Percentiles rank a stretch among this genome's conserved stretches.
phyloP scores from a whole-genome alignment of 2,329 filamentous ascomycete genomes.

The Massarina eburnea region DNA sequence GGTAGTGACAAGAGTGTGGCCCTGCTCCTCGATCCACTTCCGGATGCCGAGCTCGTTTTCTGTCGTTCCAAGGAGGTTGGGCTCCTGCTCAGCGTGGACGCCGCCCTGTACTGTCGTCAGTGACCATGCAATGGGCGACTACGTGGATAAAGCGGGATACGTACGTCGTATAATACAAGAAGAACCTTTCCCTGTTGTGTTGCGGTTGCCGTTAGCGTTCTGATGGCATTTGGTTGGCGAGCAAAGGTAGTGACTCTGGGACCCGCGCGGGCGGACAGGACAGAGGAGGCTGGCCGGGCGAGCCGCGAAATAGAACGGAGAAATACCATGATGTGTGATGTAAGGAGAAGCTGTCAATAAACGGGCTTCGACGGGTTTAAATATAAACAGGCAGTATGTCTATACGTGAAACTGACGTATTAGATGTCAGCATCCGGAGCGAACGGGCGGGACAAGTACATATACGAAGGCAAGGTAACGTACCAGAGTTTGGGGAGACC shows the following conservation, averaged over 20 bases:
- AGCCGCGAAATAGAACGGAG: conserved; percentile 62
- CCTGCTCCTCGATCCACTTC: conserved; percentile 96
- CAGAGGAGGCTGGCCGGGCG: conserved; percentile 56
- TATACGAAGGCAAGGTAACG: conserved; percentile 27
- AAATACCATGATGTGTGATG: conserved; percentile 58
- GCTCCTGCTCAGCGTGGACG: conserved; percentile 86
- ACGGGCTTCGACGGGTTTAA: conserved; percentile 25
- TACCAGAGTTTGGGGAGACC: conserved; percentile 5
- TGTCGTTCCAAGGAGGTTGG: conserved; percentile 86
- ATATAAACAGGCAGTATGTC: conserved; percentile 16
- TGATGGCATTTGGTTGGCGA: conserved; percentile 54
- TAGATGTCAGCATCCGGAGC: conserved; percentile 26
- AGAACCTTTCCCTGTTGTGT: conserved; percentile 91
- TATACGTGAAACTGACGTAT: conserved; percentile 31
- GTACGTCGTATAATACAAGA: conserved; percentile 87
- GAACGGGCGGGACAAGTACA: conserved; percentile 25
- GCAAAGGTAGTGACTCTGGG: conserved; percentile 47
- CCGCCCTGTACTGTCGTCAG: conserved; percentile 57
- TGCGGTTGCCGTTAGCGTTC: conserved; percentile 66
- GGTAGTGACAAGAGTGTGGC: conserved; percentile 94
- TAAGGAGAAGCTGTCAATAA: conserved; percentile 9
- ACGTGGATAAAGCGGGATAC: conserved; percentile 29
- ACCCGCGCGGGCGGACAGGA: conserved; percentile 50
- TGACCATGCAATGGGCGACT: conserved; percentile 7
- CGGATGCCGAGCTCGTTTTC: conserved; percentile 98